Percentiles rank a stretch among this genome's conserved stretches.
These are phyloP conservation scores for Murraya koenigii DNA, from an alignment of 345 rosid genomes.

Conservation along the genomic window DNA sequence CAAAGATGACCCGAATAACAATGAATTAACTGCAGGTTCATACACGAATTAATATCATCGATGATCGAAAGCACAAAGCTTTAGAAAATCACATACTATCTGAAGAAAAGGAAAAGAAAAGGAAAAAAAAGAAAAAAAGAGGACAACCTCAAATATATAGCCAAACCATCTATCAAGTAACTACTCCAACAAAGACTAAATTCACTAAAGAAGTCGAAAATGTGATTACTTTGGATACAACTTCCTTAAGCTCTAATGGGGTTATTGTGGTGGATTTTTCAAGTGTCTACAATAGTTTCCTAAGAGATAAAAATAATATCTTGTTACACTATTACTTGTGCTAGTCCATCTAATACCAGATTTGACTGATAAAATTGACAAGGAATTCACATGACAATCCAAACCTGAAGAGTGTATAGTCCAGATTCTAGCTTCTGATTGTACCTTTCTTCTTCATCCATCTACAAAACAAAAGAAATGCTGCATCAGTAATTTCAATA, in stretches of 20 bases:
- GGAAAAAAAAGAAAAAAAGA: not conserved
- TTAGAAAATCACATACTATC: not conserved
- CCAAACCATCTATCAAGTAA: not conserved
- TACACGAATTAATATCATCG: not conserved
- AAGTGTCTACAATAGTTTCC: not conserved
- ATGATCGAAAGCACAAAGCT: not conserved
- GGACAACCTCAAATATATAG: not conserved
- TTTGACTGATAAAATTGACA: not conserved
- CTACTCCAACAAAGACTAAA: not conserved
- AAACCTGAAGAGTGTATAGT: slow-evolving; percentile 93
- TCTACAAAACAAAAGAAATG: slow-evolving; percentile 36
- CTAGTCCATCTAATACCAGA: slow-evolving; percentile 1
- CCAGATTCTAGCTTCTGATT: slow-evolving; percentile 86
- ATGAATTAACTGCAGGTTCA: slow-evolving; percentile 70
- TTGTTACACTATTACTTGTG: not conserved
- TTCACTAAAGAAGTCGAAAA: not conserved
- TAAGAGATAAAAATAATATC: not conserved
- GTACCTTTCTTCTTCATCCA: slow-evolving; percentile 91
- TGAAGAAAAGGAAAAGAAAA: too few species aligned
- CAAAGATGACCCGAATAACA: slow-evolving; percentile 84
- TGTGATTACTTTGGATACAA: not conserved
- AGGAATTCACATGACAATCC: slow-evolving; percentile 7
- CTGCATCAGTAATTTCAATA: slow-evolving; percentile 10
- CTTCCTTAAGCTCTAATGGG: not conserved
- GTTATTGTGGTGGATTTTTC: not conserved